Evolutionary conservation across 129 eudicot species (phyloP).

Genomic region (Chrysanthemum seticuspe): DNA sequence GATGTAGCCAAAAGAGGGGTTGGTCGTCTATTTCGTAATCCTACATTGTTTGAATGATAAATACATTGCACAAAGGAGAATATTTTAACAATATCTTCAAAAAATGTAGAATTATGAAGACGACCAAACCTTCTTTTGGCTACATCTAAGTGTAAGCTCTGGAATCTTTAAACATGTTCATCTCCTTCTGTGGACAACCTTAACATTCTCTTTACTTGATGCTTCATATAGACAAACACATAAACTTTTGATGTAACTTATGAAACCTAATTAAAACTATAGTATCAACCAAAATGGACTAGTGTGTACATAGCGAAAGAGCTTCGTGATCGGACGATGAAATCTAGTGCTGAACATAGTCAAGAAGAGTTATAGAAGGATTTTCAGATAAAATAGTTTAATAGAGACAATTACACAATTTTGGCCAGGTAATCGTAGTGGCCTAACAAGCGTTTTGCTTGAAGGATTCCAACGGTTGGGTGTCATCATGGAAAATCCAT

Average conservation of each 20-base stretch:
- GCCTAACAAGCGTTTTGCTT: conserved; percentile 27
- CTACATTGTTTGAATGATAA: conserved; percentile 58
- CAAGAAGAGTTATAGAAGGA: not conserved
- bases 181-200: conserved; percentile 35
- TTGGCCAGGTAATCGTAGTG: conserved; percentile 10
- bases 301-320: conserved; percentile 14
- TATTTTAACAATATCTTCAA: conserved; percentile 50
- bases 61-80: conserved; percentile 42
- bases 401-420: conserved; percentile 22
- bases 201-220: conserved; percentile 48
- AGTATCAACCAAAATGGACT: too few relatives aligned
- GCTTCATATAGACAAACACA: not conserved
- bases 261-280: too few relatives aligned
- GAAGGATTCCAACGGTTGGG: conserved; percentile 49
- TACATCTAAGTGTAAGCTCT: conserved; percentile 25
- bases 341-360: not conserved
- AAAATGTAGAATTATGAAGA: conserved; percentile 48
- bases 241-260: too few relatives aligned
- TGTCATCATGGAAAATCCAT: conserved; percentile 67
- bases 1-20: conserved; percentile 32
- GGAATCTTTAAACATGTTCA: conserved; percentile 33
- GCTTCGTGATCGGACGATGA: not conserved
- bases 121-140: conserved; percentile 38
- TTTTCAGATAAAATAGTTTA: conserved; percentile 9
- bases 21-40: conserved; percentile 45